Evolutionary conservation across 208 protist species (phyloP).

Genomic region (Wallacemonas sp.): DNA sequence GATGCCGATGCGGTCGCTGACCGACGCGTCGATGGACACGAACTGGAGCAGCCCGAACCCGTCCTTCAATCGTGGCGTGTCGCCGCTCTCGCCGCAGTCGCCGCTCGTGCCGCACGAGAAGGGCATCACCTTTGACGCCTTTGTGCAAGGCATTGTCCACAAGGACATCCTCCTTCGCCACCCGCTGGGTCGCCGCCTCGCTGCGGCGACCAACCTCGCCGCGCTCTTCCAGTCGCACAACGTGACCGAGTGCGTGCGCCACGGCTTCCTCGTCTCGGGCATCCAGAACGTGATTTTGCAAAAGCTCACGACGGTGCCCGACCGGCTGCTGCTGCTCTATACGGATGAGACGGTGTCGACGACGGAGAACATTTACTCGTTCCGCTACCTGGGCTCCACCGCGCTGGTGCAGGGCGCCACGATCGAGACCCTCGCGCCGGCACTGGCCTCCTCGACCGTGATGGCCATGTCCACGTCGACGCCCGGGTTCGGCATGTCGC

Average conservation of each 20-base stretch:
- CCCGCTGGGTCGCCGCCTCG: slow-evolving; percentile 77
- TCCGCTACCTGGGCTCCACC: slow-evolving; percentile 71
- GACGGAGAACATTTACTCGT: slow-evolving; percentile 83
- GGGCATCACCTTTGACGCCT: slow-evolving; percentile 83
- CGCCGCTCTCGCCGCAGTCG: background rate
- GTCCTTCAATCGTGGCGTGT: slow-evolving; percentile 2
- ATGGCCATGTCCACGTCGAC: slow-evolving; percentile 8
- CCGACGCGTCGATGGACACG: slow-evolving; percentile 2
- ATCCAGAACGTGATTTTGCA: slow-evolving; percentile 59
- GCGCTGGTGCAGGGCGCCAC: slow-evolving; percentile 41
- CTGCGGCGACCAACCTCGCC: slow-evolving; percentile 77
- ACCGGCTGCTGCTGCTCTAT: slow-evolving; percentile 70
- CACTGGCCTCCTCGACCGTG: slow-evolving; percentile 26
- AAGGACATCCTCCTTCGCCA: slow-evolving; percentile 83
- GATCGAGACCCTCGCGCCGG: slow-evolving; percentile 37
- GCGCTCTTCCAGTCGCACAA: slow-evolving; percentile 75
- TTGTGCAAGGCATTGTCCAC: slow-evolving; percentile 76
- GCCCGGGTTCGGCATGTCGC: background rate
- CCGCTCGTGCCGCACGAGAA: slow-evolving; percentile 12
- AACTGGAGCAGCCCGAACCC: background rate
- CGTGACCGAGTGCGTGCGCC: slow-evolving; percentile 75
- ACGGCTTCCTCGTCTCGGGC: slow-evolving; percentile 80
- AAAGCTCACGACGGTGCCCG: slow-evolving; percentile 55
- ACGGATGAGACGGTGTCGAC: slow-evolving; percentile 63
- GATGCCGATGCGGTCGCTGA: background rate